Evolutionary conservation across 1,284 basidiomycete genomes (phyloP).

Genomic region (Ceratobasidium theobromae): DNA sequence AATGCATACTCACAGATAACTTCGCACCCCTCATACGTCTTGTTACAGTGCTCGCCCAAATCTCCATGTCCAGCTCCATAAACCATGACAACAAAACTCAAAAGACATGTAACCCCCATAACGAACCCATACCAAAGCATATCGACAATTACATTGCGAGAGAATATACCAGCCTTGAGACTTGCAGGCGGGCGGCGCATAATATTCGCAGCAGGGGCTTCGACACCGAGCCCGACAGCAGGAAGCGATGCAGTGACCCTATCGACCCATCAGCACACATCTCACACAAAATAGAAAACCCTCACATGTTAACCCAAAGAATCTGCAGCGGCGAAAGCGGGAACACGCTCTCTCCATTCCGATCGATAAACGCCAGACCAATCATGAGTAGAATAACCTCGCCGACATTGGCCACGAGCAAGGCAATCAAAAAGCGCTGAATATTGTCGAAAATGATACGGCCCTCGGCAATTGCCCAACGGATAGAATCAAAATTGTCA

Average conservation of each 20-base stretch:
- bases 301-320: constrained; percentile 57
- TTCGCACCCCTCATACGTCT: constrained; percentile 45
- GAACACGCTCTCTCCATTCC: constrained; percentile 58
- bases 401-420: constrained; percentile 60
- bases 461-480: constrained; percentile 66
- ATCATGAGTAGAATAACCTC: constrained; percentile 62
- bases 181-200: constrained; percentile 59
- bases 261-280: constrained; percentile 36
- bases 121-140: constrained; percentile 63
- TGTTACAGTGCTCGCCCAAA: constrained; percentile 55
- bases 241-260: constrained; percentile 55
- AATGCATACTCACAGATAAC: constrained; percentile 46
- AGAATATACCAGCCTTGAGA: constrained; percentile 56
- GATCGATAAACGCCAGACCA: constrained; percentile 67
- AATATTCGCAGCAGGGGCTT: constrained; percentile 56
- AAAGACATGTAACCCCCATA: constrained; percentile 58
- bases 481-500: constrained; percentile 73
- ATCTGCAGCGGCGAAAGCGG: constrained; percentile 67
- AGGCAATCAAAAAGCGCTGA: constrained; percentile 51
- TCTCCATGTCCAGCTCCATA: constrained; percentile 54
- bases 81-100: constrained; percentile 57
- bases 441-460: constrained; percentile 51
- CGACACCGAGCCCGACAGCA: constrained; percentile 62
- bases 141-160: constrained; percentile 54
- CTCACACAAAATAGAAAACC: not conserved